Evolutionary conservation across 139 green algal genomes (phyloP).

Genomic region (Raphidocelis subcapitata): DNA sequence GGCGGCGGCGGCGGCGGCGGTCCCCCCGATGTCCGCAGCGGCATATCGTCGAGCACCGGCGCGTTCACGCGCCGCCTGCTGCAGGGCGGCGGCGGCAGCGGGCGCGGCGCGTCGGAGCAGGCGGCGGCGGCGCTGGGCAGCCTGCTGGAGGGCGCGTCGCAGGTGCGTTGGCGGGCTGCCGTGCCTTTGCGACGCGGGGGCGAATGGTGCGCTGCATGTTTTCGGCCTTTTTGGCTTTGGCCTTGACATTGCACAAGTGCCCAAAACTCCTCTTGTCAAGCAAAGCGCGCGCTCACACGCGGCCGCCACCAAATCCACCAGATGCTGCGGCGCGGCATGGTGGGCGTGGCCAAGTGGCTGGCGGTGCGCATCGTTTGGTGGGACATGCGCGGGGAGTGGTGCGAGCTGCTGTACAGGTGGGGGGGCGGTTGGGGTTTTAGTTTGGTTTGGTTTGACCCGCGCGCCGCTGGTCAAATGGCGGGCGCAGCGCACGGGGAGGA

Average conservation of each 20-base stretch:
- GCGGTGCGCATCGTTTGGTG: conserved; percentile 30
- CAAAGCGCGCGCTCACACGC: no score
- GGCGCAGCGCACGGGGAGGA: no score
- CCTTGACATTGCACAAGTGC: no score
- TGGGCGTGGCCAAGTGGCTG: conserved; percentile 21
- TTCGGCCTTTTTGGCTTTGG: no score
- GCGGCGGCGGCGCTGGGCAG: conserved; percentile 4
- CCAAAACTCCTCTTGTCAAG: no score
- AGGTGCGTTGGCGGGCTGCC: neutral
- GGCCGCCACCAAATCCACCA: neutral
- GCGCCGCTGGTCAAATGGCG: conserved; percentile 23
- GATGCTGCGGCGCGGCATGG: conserved; percentile 6
- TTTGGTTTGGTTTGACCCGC: no score
- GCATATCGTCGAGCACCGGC: no score
- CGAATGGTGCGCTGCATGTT: no score
- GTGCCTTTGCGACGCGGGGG: no score
- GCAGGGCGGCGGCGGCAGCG: neutral
- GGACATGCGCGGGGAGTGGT: conserved; percentile 22
- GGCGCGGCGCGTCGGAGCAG: neutral
- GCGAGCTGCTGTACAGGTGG: conserved; percentile 32
- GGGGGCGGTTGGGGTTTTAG: no score
- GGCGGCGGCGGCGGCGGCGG: neutral
- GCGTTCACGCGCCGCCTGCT: neutral
- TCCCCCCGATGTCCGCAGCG: no score
- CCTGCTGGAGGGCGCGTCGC: conserved; percentile 16